phyloP scores from a whole-genome alignment of 169 alveolate genomes.

The Theileria annulata region DNA sequence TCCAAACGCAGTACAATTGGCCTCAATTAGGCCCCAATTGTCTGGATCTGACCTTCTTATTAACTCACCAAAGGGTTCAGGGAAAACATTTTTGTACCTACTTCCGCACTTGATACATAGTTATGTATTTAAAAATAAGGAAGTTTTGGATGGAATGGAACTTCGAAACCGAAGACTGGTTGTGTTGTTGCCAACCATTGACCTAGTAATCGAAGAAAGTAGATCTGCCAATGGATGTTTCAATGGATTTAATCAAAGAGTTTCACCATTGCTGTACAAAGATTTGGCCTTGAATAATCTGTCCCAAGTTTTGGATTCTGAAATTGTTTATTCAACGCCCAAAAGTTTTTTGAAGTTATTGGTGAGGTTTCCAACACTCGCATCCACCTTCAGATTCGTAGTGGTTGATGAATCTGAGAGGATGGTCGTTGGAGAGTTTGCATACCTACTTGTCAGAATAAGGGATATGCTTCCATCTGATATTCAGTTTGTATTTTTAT shows the following conservation, averaged over 20 bases:
- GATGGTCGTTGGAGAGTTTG: conserved; percentile 34
- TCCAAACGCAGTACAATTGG: conserved; percentile 50
- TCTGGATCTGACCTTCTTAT: conserved; percentile 63
- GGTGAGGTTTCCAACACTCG: conserved; percentile 18
- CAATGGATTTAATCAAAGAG: conserved; percentile 20
- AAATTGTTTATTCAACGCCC: conserved; percentile 55
- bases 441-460: conserved; percentile 22
- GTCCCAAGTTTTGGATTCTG: conserved; percentile 19
- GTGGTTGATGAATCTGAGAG: conserved; percentile 57
- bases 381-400: conserved; percentile 25
- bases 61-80: conserved; percentile 50
- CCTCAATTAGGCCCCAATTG: conserved; percentile 50
- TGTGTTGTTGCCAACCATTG: conserved; percentile 62
- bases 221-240: conserved; percentile 46
- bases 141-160: background rate
- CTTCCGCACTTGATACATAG: conserved; percentile 43
- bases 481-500: conserved; percentile 39
- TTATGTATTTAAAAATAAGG: background rate
- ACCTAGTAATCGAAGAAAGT: conserved; percentile 45
- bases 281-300: conserved; percentile 21
- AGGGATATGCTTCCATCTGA: conserved; percentile 37
- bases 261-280: conserved; percentile 37
- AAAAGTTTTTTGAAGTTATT: conserved; percentile 42
- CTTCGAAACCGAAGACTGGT: conserved; percentile 12
- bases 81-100: conserved; percentile 56